Evolutionary conservation across 192 early-diverging fungal genomes (phyloP).

Genomic region (Coemansia sp.): DNA sequence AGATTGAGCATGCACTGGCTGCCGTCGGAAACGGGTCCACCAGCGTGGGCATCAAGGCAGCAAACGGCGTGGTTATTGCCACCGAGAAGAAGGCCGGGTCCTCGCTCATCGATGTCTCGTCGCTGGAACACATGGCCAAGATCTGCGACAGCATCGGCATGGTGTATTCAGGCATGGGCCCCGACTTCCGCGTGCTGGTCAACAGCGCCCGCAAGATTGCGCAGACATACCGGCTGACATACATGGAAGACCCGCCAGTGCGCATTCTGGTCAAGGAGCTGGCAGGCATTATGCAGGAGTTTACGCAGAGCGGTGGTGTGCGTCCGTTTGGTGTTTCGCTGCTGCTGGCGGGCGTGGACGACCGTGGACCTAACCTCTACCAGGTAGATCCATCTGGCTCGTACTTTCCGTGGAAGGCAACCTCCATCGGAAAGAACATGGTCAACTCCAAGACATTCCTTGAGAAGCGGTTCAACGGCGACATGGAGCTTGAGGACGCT

Average conservation of each 20-base stretch:
- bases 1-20: slow-evolving; percentile 97
- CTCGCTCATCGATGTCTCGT: slow-evolving; percentile 89
- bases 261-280: slow-evolving; percentile 96
- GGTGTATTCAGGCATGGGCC: slow-evolving; percentile 99
- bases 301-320: slow-evolving; percentile 98
- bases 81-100: slow-evolving; percentile 96
- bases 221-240: slow-evolving; percentile 91
- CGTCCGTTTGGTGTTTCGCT: slow-evolving; percentile 99
- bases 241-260: slow-evolving; percentile 93
- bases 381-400: slow-evolving; percentile 99
- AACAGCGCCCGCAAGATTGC: slow-evolving; percentile 95
- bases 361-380: slow-evolving; percentile 88
- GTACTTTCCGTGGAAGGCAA: slow-evolving; percentile 99
- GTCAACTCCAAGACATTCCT: slow-evolving; percentile 99
- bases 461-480: slow-evolving; percentile 91
- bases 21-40: slow-evolving; percentile 90
- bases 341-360: slow-evolving; percentile 92
- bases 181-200: slow-evolving; percentile 94
- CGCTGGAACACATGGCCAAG: slow-evolving; percentile 85
- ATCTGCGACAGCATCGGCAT: slow-evolving; percentile 95
- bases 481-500: slow-evolving; percentile 97
- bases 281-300: slow-evolving; percentile 98
- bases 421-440: slow-evolving; percentile 99
- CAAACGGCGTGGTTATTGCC: slow-evolving; percentile 96
- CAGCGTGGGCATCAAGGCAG: slow-evolving; percentile 93